Evolutionary conservation across 75 land plant species (phyloP), one percentile per base, ranked within the genome.

Genomic region (Sequoia sempervirens): DNA sequence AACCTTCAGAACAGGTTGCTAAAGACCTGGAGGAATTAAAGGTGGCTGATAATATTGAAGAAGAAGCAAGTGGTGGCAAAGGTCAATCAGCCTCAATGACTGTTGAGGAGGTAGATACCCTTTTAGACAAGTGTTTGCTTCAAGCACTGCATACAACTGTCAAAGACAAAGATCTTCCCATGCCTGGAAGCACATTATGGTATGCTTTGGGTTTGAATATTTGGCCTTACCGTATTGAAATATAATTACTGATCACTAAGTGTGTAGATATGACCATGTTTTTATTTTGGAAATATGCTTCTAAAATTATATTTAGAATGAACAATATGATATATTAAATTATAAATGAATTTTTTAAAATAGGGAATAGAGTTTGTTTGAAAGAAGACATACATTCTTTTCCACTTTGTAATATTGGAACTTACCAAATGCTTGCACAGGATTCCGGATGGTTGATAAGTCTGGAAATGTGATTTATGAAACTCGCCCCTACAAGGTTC

Each of bases 101-200:
- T 52, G 61, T 54, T 23, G 96, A 91, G 83, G 96, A 96, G 83
- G 85, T 92, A 38, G 98, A 96, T 85, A 46, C 43, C 0, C 91
- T 94, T 45, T 84, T 96, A 80, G 98, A 96, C 61, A 90, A 84
- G 79, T 93, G 98, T 75, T 89, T 96, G 53, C 78, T 96, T 80
- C 96, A 96, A 89, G 96, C 98, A 23, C 83, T 96, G 85, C 93
- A 94, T 81, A 89, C 90, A 38, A 93, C 93, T 43, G 94, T 96
- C 4, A 93, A 91, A 85, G 98, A 96, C 37, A 94, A 96, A 82
- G 98, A 96, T 80, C 89, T 96, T 37, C 98, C 98, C 32, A 90
- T 96, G 87, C 88, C 95, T 84, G 95, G 96, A 86, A 96, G 96
- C 89, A 92, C 92, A 2, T 84, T 96, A 43, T 96, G 98, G 98